Base-by-base conservation (phyloP, 805 yeast species). In the Yamadazyma sp. region DNA sequence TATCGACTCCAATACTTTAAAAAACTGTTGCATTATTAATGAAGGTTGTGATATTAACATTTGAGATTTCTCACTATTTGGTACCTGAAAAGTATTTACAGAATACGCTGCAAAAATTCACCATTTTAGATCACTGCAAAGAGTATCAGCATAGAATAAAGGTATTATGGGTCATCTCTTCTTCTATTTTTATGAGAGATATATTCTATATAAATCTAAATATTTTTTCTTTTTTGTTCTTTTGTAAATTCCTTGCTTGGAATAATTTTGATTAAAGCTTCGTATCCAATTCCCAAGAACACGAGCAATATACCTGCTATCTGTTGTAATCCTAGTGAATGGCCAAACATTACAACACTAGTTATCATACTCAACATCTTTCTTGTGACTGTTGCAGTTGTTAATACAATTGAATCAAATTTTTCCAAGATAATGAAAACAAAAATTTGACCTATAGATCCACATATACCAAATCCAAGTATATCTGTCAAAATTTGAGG, bases 361-460 rank as follows among this genome's bases (percentile, higher is more conserved):
- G 91, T 60, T 22, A 88, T 71, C 98, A 93, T 91, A 25, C 97
- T 87, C 31, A 88, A 67, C 96, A 93, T 91, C 53, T 93, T 93
- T 49, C 99, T 74, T 1, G 98, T 91, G 7, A 93, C 97, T 0
- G 98, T 93, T 12, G 94, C 91, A 26, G 96, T 91, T 19, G 91
- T 88, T 36, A 93, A 67, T 0, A 85, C 75, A 40, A 93, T 65
- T 2, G 96, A 86, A 31, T 91, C 96, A 54, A 86, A 93, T 39
- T 76, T 72, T 48, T 86, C 93, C 30, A 93, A 63, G 2, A 95
- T 87, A 35, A 79, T 60, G 54, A 89, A 93, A 27, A 93, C 86
- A 61, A 94, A 93, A n/a, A 89, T 76, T 59, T 93, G 98, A 11
- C 99, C 99, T 18, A 87, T 50, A 0, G 97, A 81, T 2, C 98